phyloP scores from a whole-genome alignment of 441 rosid species.

The Isatis lusitanica region DNA sequence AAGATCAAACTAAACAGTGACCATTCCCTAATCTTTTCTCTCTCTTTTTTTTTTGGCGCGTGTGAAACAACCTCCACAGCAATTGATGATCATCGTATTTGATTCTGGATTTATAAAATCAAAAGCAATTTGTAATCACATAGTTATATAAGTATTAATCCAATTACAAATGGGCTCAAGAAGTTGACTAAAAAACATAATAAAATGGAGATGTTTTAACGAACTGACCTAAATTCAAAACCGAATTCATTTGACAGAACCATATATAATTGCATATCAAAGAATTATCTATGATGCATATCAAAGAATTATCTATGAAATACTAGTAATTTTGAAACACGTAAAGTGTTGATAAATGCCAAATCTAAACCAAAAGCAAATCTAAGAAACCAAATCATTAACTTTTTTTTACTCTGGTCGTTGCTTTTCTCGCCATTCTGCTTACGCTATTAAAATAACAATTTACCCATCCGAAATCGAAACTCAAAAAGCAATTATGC shows the following conservation, averaged over 20 bases:
- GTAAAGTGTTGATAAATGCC: not conserved
- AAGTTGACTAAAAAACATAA: not conserved
- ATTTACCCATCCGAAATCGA: not conserved
- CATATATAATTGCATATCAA: slow-evolving; percentile 10
- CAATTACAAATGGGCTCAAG: not conserved
- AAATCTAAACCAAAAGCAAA: not conserved
- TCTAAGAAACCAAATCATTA: slow-evolving; percentile 10
- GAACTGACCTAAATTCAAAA: not conserved
- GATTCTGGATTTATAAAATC: not conserved
- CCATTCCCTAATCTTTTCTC: slow-evolving; percentile 29
- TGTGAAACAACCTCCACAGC: slow-evolving; percentile 5
- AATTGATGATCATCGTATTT: slow-evolving; percentile 7
- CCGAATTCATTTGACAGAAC: not conserved
- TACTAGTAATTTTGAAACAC: not conserved
- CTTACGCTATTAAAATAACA: not conserved
- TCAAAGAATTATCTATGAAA: not conserved
- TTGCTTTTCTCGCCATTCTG: not conserved
- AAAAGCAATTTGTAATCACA: not conserved
- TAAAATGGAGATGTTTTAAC: not conserved
- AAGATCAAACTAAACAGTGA: slow-evolving; percentile 32
- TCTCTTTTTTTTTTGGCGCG: slow-evolving; percentile 3
- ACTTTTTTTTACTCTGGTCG: not conserved
- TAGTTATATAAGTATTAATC: not conserved
- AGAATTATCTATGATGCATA: not conserved
- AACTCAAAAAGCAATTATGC: not conserved